A percentile compares a stretch with the other conserved stretches of the same genome.
These are phyloP conservation scores for Sherardia arvensis DNA, from an alignment of 257 asterid genomes.

Conservation along the genomic window DNA sequence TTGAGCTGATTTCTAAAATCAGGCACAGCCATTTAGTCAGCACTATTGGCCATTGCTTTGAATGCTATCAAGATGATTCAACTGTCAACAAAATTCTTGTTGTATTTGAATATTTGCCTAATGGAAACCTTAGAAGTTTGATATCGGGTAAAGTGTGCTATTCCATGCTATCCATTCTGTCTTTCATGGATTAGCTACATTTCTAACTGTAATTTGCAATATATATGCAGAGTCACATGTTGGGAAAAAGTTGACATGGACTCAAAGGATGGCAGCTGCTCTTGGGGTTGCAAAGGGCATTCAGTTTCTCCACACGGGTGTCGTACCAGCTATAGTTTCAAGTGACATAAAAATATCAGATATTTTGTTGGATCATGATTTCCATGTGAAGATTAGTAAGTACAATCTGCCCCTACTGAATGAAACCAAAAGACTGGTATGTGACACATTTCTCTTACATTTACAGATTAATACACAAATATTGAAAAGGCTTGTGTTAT, in stretches of 20 bases:
- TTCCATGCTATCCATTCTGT: background rate
- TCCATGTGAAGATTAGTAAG: conserved; percentile 64
- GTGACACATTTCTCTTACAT: conserved; percentile 8
- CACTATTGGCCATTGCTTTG: conserved; percentile 79
- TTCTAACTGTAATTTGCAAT: background rate
- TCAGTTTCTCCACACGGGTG: conserved; percentile 84
- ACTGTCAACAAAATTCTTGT: conserved; percentile 41
- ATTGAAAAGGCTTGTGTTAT: background rate
- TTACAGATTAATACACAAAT: background rate
- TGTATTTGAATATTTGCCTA: conserved; percentile 59
- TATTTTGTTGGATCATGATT: conserved; percentile 50
- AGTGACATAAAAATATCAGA: conserved; percentile 62
- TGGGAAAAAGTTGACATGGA: conserved; percentile 46
- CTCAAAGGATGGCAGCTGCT: conserved; percentile 60
- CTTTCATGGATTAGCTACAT: background rate
- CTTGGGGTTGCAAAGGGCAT: conserved; percentile 67
- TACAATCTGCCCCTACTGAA: conserved; percentile 53
- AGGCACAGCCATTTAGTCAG: conserved; percentile 67
- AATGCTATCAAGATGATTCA: conserved; percentile 56
- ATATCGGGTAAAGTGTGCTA: conserved; percentile 44
- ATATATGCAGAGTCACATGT: conserved; percentile 30
- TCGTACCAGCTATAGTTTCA: conserved; percentile 64
- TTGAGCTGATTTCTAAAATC: conserved; percentile 56
- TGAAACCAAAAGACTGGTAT: conserved; percentile 41
- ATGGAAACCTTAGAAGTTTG: conserved; percentile 45